Conservation (phyloP, 768 basidiomycete genomes). For the Suillus placidus region DNA sequence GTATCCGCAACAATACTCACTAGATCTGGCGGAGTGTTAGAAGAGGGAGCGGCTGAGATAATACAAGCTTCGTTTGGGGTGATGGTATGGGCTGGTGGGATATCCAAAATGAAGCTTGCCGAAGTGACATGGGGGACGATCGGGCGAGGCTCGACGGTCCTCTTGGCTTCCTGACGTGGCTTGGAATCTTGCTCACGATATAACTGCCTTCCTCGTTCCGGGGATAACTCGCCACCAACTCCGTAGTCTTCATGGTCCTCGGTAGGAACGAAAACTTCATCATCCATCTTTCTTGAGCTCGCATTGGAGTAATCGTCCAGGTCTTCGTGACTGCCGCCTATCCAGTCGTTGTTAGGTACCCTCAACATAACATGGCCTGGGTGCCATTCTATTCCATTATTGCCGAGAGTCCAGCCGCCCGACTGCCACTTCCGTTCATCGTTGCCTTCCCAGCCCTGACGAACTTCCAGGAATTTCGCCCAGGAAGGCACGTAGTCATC, state of each 20-base stretch:
- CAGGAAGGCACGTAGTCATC: conserved; percentile 1
- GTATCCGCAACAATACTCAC: not conserved
- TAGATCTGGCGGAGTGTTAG: not conserved
- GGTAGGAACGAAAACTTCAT: not conserved
- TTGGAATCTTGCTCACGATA: not conserved
- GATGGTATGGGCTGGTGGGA: not conserved
- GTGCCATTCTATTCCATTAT: not conserved
- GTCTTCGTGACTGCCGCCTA: not conserved
- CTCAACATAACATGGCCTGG: not conserved
- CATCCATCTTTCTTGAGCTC: not conserved
- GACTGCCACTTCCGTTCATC: not conserved
- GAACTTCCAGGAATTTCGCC: not conserved
- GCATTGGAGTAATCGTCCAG: not conserved
- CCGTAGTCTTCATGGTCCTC: too few species aligned
- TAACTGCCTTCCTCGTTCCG: not conserved
- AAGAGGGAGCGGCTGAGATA: not conserved
- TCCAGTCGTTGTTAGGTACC: not conserved
- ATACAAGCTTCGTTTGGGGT: too few species aligned
- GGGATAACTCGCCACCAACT: not conserved
- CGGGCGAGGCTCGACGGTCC: not conserved
- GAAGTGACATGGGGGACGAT: not conserved
- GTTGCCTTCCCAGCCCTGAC: not conserved
- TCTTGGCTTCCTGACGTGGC: not conserved
- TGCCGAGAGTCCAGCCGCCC: not conserved
- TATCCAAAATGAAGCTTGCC: not conserved